Evolutionary conservation across 345 rosid genomes (phyloP).

Genomic region (Corymbia maculata): DNA sequence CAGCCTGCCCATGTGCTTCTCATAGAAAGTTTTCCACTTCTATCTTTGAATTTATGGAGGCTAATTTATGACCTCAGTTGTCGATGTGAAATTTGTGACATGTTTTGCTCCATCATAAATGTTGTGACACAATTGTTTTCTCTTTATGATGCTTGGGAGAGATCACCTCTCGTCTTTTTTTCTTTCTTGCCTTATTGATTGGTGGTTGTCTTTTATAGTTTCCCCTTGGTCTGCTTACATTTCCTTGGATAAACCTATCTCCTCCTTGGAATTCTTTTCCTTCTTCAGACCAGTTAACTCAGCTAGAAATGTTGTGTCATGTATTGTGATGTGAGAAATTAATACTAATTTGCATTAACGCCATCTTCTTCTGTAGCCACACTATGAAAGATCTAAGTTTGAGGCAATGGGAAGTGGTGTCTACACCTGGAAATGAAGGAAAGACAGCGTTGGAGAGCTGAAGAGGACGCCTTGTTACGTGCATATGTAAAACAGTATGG

Average conservation of each 20-base stretch:
- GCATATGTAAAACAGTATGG: conserved; percentile 93
- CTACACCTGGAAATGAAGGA: conserved; percentile 85
- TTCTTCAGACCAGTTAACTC: not conserved
- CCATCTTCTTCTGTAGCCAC: conserved; percentile 13
- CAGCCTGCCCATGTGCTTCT: not conserved
- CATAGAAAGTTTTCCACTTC: too few species aligned
- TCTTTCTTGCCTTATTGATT: not conserved
- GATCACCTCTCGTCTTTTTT: not conserved
- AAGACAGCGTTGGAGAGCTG: conserved; percentile 99
- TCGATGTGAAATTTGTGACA: not conserved
- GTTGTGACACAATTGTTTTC: not conserved
- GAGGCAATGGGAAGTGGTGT: conserved; percentile 56
- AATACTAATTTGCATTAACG: not conserved
- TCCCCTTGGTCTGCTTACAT: not conserved
- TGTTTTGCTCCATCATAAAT: not conserved
- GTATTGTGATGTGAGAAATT: not conserved
- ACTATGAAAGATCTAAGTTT: conserved; percentile 36
- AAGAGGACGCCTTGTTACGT: conserved; percentile 82
- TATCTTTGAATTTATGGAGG: not conserved
- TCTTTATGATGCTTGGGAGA: not conserved
- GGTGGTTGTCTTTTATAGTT: not conserved
- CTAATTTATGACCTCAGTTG: not conserved
- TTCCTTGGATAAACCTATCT: not conserved
- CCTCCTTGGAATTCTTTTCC: not conserved
- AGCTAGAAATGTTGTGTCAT: not conserved